A percentile compares a stretch with the other conserved stretches of the same genome.
phyloP scores from a whole-genome alignment of 306 rosid genomes.

The Mimosa bimucronata region DNA sequence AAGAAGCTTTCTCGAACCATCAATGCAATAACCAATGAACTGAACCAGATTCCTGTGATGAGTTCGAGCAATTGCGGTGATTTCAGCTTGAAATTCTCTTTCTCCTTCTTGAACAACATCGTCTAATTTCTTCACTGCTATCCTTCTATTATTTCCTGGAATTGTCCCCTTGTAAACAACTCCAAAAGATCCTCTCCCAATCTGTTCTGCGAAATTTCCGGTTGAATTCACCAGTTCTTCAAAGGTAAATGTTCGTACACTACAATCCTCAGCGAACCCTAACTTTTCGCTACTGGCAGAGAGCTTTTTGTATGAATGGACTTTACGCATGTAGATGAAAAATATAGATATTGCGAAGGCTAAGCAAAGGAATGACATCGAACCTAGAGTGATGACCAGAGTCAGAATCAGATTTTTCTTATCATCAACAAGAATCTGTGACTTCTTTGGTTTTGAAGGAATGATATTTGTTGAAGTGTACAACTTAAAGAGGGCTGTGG shows the following conservation, averaged over 20 bases:
- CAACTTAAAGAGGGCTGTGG: not conserved
- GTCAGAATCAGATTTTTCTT: slow-evolving; percentile 16
- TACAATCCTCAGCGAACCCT: slow-evolving; percentile 34
- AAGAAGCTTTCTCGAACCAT: slow-evolving; percentile 44
- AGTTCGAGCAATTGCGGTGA: slow-evolving; percentile 46
- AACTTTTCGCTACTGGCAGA: slow-evolving; percentile 24
- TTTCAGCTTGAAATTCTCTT: slow-evolving; percentile 43
- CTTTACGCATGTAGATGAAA: slow-evolving; percentile 33
- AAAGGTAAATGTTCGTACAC: slow-evolving; percentile 39
- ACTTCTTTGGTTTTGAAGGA: not conserved
- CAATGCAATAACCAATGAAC: slow-evolving; percentile 47
- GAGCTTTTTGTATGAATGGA: slow-evolving; percentile 20
- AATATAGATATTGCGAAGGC: slow-evolving; percentile 5
- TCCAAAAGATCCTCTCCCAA: slow-evolving; percentile 48
- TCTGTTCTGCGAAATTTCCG: slow-evolving; percentile 37
- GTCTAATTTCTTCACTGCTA: slow-evolving; percentile 45
- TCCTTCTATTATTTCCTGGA: slow-evolving; percentile 14
- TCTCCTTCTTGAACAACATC: slow-evolving; percentile 37
- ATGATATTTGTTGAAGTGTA: not conserved
- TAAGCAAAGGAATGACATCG: slow-evolving; percentile 20
- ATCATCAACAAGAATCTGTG: not conserved
- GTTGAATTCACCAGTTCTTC: slow-evolving; percentile 43
- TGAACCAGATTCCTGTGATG: slow-evolving; percentile 50
- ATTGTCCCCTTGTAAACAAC: slow-evolving; percentile 40
- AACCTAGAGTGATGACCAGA: slow-evolving; percentile 35